These are phyloP conservation scores for Fusarium devonianum DNA, from an alignment of 2,329 filamentous ascomycete species.

Conservation along the genomic window DNA sequence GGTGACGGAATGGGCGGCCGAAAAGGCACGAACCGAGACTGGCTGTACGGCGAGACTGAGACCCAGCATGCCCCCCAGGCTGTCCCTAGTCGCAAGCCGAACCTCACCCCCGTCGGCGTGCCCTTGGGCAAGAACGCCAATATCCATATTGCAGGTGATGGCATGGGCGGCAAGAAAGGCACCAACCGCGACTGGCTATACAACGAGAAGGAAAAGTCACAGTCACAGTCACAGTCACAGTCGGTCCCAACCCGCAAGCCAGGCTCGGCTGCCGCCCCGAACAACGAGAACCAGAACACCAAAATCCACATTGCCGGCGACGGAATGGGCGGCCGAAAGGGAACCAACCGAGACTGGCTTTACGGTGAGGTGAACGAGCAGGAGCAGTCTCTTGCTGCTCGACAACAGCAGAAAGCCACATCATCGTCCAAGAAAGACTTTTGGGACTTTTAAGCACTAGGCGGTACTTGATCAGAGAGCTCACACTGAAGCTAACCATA, in stretches of 20 bases:
- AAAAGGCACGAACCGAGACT: slow-evolving; percentile 61
- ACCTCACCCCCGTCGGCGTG: slow-evolving; percentile 16
- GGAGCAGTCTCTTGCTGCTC: slow-evolving; percentile 47
- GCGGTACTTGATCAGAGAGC: slow-evolving; percentile 11
- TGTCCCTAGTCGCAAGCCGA: slow-evolving; percentile 28
- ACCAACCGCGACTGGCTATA: slow-evolving; percentile 65
- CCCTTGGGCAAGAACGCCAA: slow-evolving; percentile 26
- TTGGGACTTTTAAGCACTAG: slow-evolving; percentile 55
- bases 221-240: slow-evolving; percentile 26
- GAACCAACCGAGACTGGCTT: slow-evolving; percentile 62
- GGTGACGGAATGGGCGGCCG: slow-evolving; percentile 73
- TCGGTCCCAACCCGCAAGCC: slow-evolving; percentile 48
- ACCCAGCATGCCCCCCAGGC: slow-evolving; percentile 42
- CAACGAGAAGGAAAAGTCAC: slow-evolving; percentile 48
- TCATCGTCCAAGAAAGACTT: slow-evolving; percentile 51
- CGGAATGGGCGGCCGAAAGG: slow-evolving; percentile 70
- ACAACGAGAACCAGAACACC: slow-evolving; percentile 19
- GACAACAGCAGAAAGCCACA: slow-evolving; percentile 47
- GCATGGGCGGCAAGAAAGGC: slow-evolving; percentile 69
- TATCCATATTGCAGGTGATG: slow-evolving; percentile 62
- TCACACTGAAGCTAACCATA: slow-evolving; percentile 1
- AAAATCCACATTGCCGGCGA: slow-evolving; percentile 60
- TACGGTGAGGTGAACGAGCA: slow-evolving; percentile 57
- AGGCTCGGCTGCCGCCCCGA: slow-evolving; percentile 14
- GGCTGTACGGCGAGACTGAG: slow-evolving; percentile 57